These are phyloP conservation scores for Colletotrichum siamense DNA, from an alignment of 2,329 filamentous ascomycete genomes.

Conservation along the genomic window DNA sequence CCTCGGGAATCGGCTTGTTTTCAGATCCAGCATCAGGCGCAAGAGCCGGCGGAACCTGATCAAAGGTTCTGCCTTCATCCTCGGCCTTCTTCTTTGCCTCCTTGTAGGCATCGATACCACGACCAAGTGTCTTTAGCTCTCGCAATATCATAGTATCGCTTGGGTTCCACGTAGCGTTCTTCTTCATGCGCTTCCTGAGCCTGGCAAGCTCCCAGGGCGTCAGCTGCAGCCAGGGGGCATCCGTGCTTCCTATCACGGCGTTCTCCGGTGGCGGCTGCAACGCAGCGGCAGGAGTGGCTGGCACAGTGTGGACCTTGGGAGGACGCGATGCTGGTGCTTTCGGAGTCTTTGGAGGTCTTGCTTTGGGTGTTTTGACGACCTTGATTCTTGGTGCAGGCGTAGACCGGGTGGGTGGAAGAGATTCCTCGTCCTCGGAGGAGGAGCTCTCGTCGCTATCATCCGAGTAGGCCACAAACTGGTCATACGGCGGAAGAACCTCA, in stretches of 20 bases:
- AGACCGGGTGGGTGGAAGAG: slow-evolving; percentile 30
- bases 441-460: slow-evolving; percentile 60
- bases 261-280: slow-evolving; percentile 66
- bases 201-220: slow-evolving; percentile 70
- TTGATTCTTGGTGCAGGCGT: slow-evolving; percentile 54
- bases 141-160: slow-evolving; percentile 86
- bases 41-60: slow-evolving; percentile 45
- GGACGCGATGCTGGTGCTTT: slow-evolving; percentile 32
- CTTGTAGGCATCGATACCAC: slow-evolving; percentile 67
- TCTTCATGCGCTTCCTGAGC: slow-evolving; percentile 87
- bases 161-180: slow-evolving; percentile 85
- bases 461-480: slow-evolving; percentile 65
- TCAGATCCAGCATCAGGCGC: slow-evolving; percentile 57
- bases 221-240: slow-evolving; percentile 70
- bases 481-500: slow-evolving; percentile 70
- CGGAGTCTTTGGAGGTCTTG: slow-evolving; percentile 42
- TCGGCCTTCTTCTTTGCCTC: slow-evolving; percentile 70
- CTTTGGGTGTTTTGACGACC: slow-evolving; percentile 43
- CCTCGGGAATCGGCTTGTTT: slow-evolving; percentile 59
- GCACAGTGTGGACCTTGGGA: slow-evolving; percentile 31
- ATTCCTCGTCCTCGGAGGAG: slow-evolving; percentile 44
- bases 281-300: slow-evolving; percentile 39
- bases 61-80: slow-evolving; percentile 68
- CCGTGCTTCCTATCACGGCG: slow-evolving; percentile 61
- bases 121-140: slow-evolving; percentile 74